phyloP scores from a whole-genome alignment of 495 filamentous ascomycete genomes.

The Immersiella caudata region DNA sequence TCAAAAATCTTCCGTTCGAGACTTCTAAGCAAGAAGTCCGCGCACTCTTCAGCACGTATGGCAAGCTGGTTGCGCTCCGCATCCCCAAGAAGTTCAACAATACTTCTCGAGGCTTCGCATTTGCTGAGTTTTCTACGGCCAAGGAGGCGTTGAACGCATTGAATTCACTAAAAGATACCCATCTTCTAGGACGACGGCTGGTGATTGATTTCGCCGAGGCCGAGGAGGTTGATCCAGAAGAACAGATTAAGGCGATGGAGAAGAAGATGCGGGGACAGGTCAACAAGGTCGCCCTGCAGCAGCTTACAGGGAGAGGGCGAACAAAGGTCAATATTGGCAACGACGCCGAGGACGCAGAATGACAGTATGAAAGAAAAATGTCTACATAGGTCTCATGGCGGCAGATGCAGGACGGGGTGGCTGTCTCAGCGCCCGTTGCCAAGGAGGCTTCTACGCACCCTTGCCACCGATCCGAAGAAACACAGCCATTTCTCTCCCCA shows the following conservation, averaged over 20 bases:
- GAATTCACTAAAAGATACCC: conserved; percentile 86
- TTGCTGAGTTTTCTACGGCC: conserved; percentile 91
- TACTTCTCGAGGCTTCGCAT: conserved; percentile 87
- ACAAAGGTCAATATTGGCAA: conserved; percentile 85
- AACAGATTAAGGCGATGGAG: conserved; percentile 94
- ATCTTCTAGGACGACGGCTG: conserved; percentile 84
- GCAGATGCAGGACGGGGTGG: conserved; percentile 7
- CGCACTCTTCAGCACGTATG: conserved; percentile 82
- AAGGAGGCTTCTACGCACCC: conserved; percentile 26
- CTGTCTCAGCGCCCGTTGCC: conserved; percentile 33
- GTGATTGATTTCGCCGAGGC: conserved; percentile 87
- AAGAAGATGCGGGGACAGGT: conserved; percentile 87
- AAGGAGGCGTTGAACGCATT: conserved; percentile 93
- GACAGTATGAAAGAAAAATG: conserved; percentile 29
- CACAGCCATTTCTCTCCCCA: conserved; percentile 17
- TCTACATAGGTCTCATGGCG: conserved; percentile 26
- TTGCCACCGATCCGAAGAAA: conserved; percentile 24
- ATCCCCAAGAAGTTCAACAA: conserved; percentile 93
- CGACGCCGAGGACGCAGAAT: conserved; percentile 63
- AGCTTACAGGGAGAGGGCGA: conserved; percentile 77
- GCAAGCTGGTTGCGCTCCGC: conserved; percentile 86
- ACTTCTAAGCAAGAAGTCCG: conserved; percentile 89
- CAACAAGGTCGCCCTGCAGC: conserved; percentile 84
- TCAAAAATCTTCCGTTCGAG: conserved; percentile 98
- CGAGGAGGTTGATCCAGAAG: conserved; percentile 87